Evolutionary conservation across 345 rosid genomes (phyloP).

Genomic region (Brassica napus): Da-Ae NC_063452.1:48009501-48010000

Average conservation of each 20-base stretch:
- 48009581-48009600: background rate
- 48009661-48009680: constrained; percentile 36
- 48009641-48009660: constrained; percentile 30
- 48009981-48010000: constrained; percentile 58
- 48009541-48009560: background rate
- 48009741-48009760: constrained; percentile 35
- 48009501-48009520: constrained; percentile 3
- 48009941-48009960: constrained; percentile 23
- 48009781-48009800: constrained; percentile 25
- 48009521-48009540: background rate
- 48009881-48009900: constrained; percentile 8
- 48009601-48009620: constrained; percentile 19
- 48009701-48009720: background rate
- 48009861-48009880: constrained; percentile 38
- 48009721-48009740: constrained; percentile 38
- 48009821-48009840: constrained; percentile 42
- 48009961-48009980: constrained; percentile 53
- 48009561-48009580: background rate
- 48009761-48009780: constrained; percentile 6
- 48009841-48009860: constrained; percentile 41
- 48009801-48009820: constrained; percentile 38
- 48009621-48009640: constrained; percentile 38
- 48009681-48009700: constrained; percentile 30
- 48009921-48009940: constrained; percentile 34
- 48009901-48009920: constrained; percentile 34